A percentile compares a stretch with the other conserved stretches of the same genome.
These are phyloP conservation scores for Fonsecaea erecta DNA, from an alignment of 2,329 filamentous ascomycete species.

Conservation along the genomic window DNA sequence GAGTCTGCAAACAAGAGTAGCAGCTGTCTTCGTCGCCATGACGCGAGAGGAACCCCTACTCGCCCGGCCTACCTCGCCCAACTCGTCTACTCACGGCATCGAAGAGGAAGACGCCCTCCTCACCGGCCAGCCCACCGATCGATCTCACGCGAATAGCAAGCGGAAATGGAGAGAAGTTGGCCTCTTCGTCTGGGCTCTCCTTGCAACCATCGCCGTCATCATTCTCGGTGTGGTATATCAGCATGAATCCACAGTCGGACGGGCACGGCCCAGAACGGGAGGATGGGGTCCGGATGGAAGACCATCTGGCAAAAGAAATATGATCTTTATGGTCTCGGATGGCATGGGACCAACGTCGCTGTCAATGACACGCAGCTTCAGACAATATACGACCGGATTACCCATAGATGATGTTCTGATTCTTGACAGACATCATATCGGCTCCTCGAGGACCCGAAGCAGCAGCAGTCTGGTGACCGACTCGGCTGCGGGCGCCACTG, in stretches of 20 bases:
- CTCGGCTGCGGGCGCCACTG: slow-evolving; percentile 94
- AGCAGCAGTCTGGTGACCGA: slow-evolving; percentile 87
- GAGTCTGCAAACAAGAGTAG: background rate
- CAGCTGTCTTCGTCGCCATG: slow-evolving; percentile 24
- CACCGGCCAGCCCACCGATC: slow-evolving; percentile 55
- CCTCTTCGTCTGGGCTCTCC: slow-evolving; percentile 79
- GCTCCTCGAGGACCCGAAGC: slow-evolving; percentile 83
- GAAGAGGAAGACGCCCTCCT: slow-evolving; percentile 68
- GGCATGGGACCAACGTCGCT: slow-evolving; percentile 96
- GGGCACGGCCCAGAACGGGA: slow-evolving; percentile 38
- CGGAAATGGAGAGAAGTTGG: slow-evolving; percentile 73
- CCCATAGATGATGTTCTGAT: slow-evolving; percentile 75
- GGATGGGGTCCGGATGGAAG: slow-evolving; percentile 48
- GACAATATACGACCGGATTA: slow-evolving; percentile 75
- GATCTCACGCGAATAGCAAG: slow-evolving; percentile 50
- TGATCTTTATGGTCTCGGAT: slow-evolving; percentile 99
- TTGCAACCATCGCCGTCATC: slow-evolving; percentile 79
- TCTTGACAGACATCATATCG: slow-evolving; percentile 88
- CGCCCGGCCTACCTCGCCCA: slow-evolving; percentile 61
- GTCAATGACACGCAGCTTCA: slow-evolving; percentile 81
- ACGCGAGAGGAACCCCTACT: slow-evolving; percentile 58
- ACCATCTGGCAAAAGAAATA: slow-evolving; percentile 75
- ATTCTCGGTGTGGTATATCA: slow-evolving; percentile 82
- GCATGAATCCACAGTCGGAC: slow-evolving; percentile 57
- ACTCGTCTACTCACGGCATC: slow-evolving; percentile 59